Conservation (phyloP, 768 basidiomycete species). For the Hygrophoropsis aurantiaca region DNA sequence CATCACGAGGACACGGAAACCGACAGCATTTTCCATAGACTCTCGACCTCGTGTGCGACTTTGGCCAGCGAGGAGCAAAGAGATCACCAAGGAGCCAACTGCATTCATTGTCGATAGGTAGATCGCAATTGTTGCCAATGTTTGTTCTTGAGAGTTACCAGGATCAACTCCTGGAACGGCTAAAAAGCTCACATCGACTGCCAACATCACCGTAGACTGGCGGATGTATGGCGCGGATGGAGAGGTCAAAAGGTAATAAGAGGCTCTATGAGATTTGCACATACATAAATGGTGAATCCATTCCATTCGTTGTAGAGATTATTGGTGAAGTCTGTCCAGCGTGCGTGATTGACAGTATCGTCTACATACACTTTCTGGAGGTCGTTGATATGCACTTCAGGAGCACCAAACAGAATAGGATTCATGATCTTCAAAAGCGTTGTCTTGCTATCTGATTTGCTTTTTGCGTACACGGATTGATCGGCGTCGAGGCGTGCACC, state of each 20-base stretch:
- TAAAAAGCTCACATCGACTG: slow-evolving; percentile 53
- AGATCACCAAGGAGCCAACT: slow-evolving; percentile 34
- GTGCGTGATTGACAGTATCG: slow-evolving; percentile 32
- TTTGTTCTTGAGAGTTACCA: slow-evolving; percentile 10
- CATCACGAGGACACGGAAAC: not conserved
- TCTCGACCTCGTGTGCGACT: slow-evolving; percentile 21
- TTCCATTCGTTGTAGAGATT: slow-evolving; percentile 48
- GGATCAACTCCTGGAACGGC: slow-evolving; percentile 33
- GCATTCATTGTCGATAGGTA: slow-evolving; percentile 37
- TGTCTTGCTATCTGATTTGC: slow-evolving; percentile 8
- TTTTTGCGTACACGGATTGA: slow-evolving; percentile 19
- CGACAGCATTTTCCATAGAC: slow-evolving; percentile 4
- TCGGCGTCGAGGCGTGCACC: slow-evolving; percentile 31
- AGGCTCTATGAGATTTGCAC: slow-evolving; percentile 21
- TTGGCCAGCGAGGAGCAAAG: slow-evolving; percentile 36
- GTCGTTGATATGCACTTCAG: slow-evolving; percentile 39
- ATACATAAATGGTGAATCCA: slow-evolving; percentile 46
- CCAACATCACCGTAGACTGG: slow-evolving; percentile 50
- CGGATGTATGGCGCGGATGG: too few species aligned
- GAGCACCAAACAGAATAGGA: slow-evolving; percentile 43
- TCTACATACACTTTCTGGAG: slow-evolving; percentile 48
- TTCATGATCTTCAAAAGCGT: slow-evolving; percentile 37
- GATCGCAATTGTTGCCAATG: slow-evolving; percentile 31
- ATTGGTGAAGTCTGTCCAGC: slow-evolving; percentile 41
- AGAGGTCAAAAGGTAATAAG: not conserved